These are phyloP conservation scores for Giardia duodenalis DNA, from an alignment of 208 protist species.

Conservation along the genomic window DNA sequence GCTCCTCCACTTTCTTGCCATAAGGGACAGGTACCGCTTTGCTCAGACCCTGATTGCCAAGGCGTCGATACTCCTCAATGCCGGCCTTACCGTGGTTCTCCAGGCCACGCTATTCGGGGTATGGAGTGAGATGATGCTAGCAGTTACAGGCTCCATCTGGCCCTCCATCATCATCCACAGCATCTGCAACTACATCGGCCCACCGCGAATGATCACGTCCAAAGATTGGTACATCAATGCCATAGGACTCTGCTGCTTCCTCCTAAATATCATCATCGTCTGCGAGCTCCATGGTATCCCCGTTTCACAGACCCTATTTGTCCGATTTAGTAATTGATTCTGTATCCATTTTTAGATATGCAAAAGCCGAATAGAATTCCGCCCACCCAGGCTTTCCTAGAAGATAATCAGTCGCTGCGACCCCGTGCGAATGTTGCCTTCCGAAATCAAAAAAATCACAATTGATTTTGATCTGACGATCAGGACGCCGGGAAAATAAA, in stretches of 20 bases:
- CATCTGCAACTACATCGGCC: neutral
- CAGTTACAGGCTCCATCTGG: neutral
- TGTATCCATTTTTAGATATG: neutral
- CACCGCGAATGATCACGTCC: neutral
- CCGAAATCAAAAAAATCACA: too few species aligned
- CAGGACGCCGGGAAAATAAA: neutral
- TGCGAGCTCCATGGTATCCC: neutral
- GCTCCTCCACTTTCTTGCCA: neutral
- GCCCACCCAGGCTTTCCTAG: too few species aligned
- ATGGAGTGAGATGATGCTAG: neutral
- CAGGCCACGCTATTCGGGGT: neutral
- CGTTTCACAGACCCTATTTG: neutral
- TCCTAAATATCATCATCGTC: neutral
- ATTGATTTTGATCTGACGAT: neutral
- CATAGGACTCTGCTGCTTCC: neutral
- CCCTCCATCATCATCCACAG: neutral
- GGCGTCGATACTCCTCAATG: neutral
- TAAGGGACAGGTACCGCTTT: neutral
- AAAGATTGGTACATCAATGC: neutral
- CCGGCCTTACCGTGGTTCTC: neutral
- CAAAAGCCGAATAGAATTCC: too few species aligned
- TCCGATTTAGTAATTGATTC: neutral
- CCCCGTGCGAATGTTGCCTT: too few species aligned
- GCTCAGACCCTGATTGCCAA: neutral
- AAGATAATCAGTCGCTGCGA: too few species aligned